Evolutionary conservation across 106 monocot genomes (phyloP), one percentile per base, ranked within the genome.

Genomic region (Apostasia ramifera): DNA sequence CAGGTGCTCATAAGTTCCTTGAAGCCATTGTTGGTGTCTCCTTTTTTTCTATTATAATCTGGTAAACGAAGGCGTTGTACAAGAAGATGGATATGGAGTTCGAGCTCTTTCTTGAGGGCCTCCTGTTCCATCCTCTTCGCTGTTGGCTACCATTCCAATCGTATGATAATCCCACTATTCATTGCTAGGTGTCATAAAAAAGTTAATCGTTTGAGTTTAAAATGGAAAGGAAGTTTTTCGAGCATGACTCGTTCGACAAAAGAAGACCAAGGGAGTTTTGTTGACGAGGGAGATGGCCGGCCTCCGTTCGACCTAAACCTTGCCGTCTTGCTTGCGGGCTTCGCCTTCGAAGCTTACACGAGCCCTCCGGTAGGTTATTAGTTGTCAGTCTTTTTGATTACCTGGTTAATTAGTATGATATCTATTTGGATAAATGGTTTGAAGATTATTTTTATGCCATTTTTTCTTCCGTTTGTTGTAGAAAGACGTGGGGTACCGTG

Each of bases 331-430:
- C 89, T 97, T 59, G 92, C 97, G 1, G 97, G 97, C 14, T 97
- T 97, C 64, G 97, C 97, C 40, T 97, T 97, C 63, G 97, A 97
- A 40, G 87, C 97, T 15, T 97, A 97, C 69, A 73, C 80, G 40
- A 92, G 73, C 61, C 97, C 97, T 69, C 83, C 92, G 65, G 97
- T 90, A 70, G 3, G 42, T 40, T 4, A 63, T 40, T 56, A 62
- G 52, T 53, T 48, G 0, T 49, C 39, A 46, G 10, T 12, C 48
- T 5, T 66, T 5, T 46, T 37, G 10, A 12, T 2, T 9, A 8
- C 2, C 5, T 50, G 10, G 40, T 5, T 2, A 39, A 15, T 59
- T 26, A 26, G 26, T 26, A 26, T 26, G 26, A 26, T 26, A 0
- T 26, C 26, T 26, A 26, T 54, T 60, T 56, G 10, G 57, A n/a